Evolutionary conservation across 192 early-diverging fungal species (phyloP).

Genomic region (Coemansia sp.): DNA sequence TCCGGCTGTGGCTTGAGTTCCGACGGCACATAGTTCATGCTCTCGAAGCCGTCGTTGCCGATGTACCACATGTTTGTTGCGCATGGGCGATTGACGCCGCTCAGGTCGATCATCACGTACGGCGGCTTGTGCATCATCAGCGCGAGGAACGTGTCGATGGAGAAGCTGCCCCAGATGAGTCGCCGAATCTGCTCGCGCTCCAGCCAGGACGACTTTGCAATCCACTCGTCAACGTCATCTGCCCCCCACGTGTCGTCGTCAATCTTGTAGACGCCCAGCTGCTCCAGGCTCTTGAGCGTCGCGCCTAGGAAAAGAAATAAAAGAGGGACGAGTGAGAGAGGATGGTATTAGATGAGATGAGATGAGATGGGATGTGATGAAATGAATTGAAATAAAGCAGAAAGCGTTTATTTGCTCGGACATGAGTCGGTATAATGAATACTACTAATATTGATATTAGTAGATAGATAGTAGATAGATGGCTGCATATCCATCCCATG

Average conservation of each 20-base stretch:
- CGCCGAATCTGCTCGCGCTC: slow-evolving; percentile 47
- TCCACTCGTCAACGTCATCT: slow-evolving; percentile 33
- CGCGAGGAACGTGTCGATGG: slow-evolving; percentile 39
- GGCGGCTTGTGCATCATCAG: slow-evolving; percentile 43
- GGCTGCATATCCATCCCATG: neutral
- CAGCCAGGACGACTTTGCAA: slow-evolving; percentile 35
- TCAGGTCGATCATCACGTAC: slow-evolving; percentile 34
- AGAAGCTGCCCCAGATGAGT: slow-evolving; percentile 37
- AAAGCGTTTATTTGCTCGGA: too few species aligned
- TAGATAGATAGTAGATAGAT: slow-evolving; percentile 1
- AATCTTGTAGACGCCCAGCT: slow-evolving; percentile 42
- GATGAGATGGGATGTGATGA: too few species aligned
- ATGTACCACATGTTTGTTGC: slow-evolving; percentile 43
- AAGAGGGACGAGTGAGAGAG: too few species aligned
- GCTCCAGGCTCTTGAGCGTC: slow-evolving; percentile 31
- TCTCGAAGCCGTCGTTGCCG: slow-evolving; percentile 37
- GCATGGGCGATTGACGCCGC: slow-evolving; percentile 46
- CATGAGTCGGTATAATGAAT: too few species aligned
- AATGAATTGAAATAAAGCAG: too few species aligned
- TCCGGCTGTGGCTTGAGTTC: slow-evolving; percentile 9
- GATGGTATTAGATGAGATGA: too few species aligned
- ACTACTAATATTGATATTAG: too few species aligned
- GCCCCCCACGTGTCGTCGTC: slow-evolving; percentile 34
- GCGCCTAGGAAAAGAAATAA: slow-evolving; percentile 14
- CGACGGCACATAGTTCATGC: slow-evolving; percentile 3